A percentile compares a stretch with the other conserved stretches of the same genome.
Evolutionary conservation across 78 protist genomes (phyloP).

Genomic region (Emiliania huxleyi): DNA sequence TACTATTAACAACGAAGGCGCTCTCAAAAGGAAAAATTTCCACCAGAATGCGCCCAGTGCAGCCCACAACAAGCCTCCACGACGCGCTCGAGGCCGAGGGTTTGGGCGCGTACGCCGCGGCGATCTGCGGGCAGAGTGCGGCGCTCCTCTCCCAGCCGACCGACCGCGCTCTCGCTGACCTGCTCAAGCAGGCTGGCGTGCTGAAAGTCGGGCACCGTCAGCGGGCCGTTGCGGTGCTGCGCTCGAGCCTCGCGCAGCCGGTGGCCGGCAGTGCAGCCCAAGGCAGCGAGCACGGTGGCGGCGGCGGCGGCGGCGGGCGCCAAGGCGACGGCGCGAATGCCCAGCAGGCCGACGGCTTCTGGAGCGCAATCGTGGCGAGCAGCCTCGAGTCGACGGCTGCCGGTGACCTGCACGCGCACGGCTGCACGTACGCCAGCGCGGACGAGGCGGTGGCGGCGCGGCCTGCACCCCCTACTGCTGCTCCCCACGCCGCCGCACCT

Average conservation of each 20-base stretch:
- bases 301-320: background rate
- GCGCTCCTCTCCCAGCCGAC: background rate
- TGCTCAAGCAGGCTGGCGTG: background rate
- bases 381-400: background rate
- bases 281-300: background rate
- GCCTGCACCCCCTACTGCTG: background rate
- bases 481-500: no score
- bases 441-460: background rate
- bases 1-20: no score
- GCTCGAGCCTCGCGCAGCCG: background rate
- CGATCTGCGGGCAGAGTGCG: background rate
- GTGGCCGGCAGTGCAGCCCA: background rate
- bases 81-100: background rate
- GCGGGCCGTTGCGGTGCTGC: background rate
- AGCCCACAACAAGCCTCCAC: no score
- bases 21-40: no score
- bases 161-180: background rate
- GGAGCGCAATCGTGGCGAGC: background rate
- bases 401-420: background rate
- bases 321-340: background rate
- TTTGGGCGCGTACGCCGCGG: background rate
- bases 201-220: background rate
- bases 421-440: background rate
- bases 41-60: no score
- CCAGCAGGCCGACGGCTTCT: background rate